phyloP scores from a whole-genome alignment of 805 yeast species.

The Candida rishiriensis region DNA sequence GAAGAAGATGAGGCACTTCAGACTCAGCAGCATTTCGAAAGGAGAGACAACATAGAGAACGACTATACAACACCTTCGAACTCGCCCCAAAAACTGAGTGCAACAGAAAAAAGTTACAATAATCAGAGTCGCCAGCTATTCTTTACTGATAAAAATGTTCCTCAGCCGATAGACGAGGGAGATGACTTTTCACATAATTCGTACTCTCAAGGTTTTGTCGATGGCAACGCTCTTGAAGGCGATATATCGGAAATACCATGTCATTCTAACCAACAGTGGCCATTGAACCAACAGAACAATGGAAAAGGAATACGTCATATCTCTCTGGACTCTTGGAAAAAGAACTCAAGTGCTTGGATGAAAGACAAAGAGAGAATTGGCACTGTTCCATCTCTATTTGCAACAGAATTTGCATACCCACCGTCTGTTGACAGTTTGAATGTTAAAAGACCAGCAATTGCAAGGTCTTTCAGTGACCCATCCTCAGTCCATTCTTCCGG shows the following conservation, averaged over 20 bases:
- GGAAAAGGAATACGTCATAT: constrained; percentile 17
- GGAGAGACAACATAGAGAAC: neutral
- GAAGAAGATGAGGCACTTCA: neutral
- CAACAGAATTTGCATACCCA: constrained; percentile 2
- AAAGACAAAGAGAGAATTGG: constrained; percentile 19
- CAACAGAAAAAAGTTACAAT: neutral
- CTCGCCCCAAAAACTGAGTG: neutral
- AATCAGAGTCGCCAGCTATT: neutral
- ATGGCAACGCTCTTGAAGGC: constrained; percentile 4
- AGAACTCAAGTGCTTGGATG: constrained; percentile 19
- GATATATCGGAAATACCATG: constrained; percentile 21
- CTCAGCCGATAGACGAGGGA: neutral
- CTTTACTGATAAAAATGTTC: neutral
- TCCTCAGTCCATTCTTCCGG: constrained; percentile 9
- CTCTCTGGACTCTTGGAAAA: constrained; percentile 28
- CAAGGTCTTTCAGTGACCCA: constrained; percentile 20
- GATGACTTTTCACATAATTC: neutral
- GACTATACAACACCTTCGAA: neutral
- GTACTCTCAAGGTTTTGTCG: constrained; percentile 13
- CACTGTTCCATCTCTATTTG: constrained; percentile 4
- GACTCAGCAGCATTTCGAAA: neutral
- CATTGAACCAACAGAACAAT: neutral
- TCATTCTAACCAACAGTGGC: constrained; percentile 15
- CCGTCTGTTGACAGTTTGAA: neutral
- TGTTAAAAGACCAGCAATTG: constrained; percentile 8